These are phyloP conservation scores for Diplodia intermedia DNA, from an alignment of 2,329 filamentous ascomycete genomes.

Conservation along the genomic window DNA sequence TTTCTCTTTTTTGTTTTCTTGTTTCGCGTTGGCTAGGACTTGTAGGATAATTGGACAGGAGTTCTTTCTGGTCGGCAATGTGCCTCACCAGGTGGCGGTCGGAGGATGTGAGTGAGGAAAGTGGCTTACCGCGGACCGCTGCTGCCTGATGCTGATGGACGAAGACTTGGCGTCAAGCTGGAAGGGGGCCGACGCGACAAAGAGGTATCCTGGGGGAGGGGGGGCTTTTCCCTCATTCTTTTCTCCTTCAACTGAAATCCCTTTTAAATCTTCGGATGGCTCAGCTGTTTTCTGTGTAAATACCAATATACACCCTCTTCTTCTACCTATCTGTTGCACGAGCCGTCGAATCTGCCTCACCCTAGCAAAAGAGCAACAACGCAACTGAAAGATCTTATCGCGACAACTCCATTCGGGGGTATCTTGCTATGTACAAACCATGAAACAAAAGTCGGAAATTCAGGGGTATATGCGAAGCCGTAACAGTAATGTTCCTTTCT, in stretches of 20 bases:
- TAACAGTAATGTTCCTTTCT: background rate
- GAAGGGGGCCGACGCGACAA: background rate
- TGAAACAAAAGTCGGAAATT: background rate
- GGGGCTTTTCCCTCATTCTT: background rate
- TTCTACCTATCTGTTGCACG: background rate
- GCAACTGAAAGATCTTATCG: background rate
- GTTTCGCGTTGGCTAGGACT: background rate
- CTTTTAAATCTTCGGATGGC: background rate
- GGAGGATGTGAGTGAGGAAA: background rate
- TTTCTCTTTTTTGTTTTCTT: background rate
- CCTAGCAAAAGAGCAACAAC: background rate
- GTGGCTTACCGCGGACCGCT: background rate
- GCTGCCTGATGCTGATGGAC: slow-evolving; percentile 15
- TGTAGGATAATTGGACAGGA: slow-evolving; percentile 14
- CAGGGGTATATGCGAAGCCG: background rate
- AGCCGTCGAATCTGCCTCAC: background rate
- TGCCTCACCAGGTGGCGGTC: background rate
- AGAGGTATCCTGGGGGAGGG: background rate
- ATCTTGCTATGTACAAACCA: background rate
- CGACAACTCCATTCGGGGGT: background rate
- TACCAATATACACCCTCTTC: slow-evolving; percentile 18
- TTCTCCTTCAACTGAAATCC: background rate
- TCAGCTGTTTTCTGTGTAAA: slow-evolving; percentile 1
- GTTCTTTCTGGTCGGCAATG: background rate
- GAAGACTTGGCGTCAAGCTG: background rate